Conservation (phyloP, 768 basidiomycete genomes). For the Sarcomyxa edulis region DNA sequence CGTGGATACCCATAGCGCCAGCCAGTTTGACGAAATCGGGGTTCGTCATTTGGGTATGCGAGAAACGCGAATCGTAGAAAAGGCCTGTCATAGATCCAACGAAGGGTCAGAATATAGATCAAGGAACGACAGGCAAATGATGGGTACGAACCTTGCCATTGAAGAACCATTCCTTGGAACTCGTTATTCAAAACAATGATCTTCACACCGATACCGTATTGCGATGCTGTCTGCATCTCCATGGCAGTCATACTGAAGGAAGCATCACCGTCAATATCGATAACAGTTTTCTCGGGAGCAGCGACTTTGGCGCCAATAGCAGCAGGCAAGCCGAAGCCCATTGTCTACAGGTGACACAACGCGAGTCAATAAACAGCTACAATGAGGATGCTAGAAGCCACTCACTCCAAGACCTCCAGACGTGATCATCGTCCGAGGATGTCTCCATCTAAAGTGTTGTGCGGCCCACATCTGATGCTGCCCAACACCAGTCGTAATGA, state of each 20-base stretch:
- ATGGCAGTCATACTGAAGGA: conserved; percentile 99
- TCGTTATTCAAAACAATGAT: conserved; percentile 92
- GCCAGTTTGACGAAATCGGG: conserved; percentile 93
- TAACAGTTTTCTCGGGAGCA: conserved; percentile 85
- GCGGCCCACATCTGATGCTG: conserved; percentile 99
- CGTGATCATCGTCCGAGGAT: conserved; percentile 84
- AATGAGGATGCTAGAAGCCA: conserved; percentile 13
- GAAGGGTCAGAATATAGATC: too few relatives aligned
- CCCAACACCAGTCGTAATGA: conserved; percentile 92
- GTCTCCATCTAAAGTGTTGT: conserved; percentile 87
- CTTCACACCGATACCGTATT: conserved; percentile 92
- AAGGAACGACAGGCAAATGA: too few relatives aligned
- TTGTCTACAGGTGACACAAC: too few relatives aligned
- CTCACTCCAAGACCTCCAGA: conserved; percentile 92
- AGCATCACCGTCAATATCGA: conserved; percentile 97
- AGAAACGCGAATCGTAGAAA: conserved; percentile 96
- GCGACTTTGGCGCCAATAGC: conserved; percentile 98
- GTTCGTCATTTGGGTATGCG: conserved; percentile 93
- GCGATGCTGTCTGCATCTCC: conserved; percentile 93
- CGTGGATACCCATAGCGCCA: conserved; percentile 88
- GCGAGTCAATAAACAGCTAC: conserved; percentile 3
- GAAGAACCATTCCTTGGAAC: conserved; percentile 98
- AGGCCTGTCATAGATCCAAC: conserved; percentile 61
- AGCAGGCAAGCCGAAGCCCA: conserved; percentile 95
- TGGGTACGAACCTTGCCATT: conserved; percentile 92